These are phyloP conservation scores for Starmerella tilneyi DNA, from an alignment of 805 yeast species.

Conservation along the genomic window DNA sequence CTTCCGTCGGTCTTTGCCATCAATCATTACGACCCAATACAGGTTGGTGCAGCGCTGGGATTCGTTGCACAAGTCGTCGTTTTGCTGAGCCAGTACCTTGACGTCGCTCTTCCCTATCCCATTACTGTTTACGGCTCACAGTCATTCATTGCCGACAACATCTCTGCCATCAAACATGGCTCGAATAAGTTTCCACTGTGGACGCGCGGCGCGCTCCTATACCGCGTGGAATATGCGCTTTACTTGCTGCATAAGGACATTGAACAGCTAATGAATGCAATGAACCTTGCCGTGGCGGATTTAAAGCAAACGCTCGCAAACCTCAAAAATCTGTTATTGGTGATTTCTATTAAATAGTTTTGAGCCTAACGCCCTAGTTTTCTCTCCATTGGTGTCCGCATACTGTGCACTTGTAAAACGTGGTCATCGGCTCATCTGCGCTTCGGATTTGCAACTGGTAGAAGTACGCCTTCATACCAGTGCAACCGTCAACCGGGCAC, in stretches of 20 bases:
- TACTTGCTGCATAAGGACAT: constrained; percentile 39
- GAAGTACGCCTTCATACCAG: constrained; percentile 83
- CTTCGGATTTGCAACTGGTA: constrained; percentile 94
- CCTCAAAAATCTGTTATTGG: constrained; percentile 31
- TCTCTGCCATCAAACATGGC: constrained; percentile 34
- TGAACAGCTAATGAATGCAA: constrained; percentile 36
- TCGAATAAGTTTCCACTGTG: constrained; percentile 40
- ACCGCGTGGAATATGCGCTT: constrained; percentile 44
- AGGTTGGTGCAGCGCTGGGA: constrained; percentile 43
- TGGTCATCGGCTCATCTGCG: constrained; percentile 99
- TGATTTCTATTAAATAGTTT: constrained; percentile 19
- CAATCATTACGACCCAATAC: constrained; percentile 32
- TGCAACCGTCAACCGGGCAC: constrained; percentile 82
- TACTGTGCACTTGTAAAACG: constrained; percentile 87
- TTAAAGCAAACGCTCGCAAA: constrained; percentile 33
- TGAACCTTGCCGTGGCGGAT: constrained; percentile 30
- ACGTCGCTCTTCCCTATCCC: constrained; percentile 42
- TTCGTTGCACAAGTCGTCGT: constrained; percentile 37
- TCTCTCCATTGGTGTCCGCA: constrained; percentile 97
- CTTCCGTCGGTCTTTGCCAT: constrained; percentile 29
- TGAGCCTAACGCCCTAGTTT: constrained; percentile 40
- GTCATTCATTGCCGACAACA: constrained; percentile 41
- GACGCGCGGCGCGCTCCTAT: constrained; percentile 37
- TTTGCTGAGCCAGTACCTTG: constrained; percentile 36
- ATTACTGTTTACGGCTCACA: constrained; percentile 40